Evolutionary conservation across 2,329 filamentous ascomycete genomes (phyloP).

Genomic region (Claviceps monticola): DNA sequence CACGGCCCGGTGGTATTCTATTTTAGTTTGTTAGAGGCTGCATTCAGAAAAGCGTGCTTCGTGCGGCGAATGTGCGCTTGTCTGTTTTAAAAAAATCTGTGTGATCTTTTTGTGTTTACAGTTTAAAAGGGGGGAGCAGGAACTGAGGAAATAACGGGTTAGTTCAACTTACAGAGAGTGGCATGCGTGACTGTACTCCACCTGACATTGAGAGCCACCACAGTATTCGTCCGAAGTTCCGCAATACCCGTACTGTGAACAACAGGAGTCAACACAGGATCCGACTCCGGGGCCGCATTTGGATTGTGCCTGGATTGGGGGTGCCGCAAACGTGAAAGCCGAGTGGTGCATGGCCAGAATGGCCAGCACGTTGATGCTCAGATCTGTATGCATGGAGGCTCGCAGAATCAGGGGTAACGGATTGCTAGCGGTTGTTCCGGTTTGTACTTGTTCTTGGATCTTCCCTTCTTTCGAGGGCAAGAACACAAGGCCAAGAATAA

Average conservation of each 20-base stretch:
- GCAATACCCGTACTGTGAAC: conserved; percentile 24
- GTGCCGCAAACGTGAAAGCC: background rate
- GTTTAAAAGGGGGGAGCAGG: background rate
- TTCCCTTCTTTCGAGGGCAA: background rate
- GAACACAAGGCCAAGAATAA: background rate
- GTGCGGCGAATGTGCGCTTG: background rate
- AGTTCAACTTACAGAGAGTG: conserved; percentile 24
- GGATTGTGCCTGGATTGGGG: background rate
- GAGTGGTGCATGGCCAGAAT: background rate
- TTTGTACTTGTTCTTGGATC: background rate
- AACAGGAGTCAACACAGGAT: conserved; percentile 21
- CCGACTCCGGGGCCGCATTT: conserved; percentile 22
- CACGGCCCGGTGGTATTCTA: conserved; percentile 15
- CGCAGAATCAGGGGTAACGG: too few relatives aligned
- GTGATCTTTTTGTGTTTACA: too few relatives aligned
- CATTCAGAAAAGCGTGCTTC: too few relatives aligned
- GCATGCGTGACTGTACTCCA: conserved; percentile 26
- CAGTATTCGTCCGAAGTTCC: conserved; percentile 22
- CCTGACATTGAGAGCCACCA: conserved; percentile 23
- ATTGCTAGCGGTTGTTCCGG: too few relatives aligned
- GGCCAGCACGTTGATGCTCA: background rate
- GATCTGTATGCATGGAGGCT: background rate
- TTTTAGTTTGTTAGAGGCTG: too few relatives aligned
- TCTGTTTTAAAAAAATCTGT: too few relatives aligned
- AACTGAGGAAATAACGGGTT: background rate